phyloP scores from a whole-genome alignment of 768 basidiomycete genomes.

The Suillus lakei region DNA sequence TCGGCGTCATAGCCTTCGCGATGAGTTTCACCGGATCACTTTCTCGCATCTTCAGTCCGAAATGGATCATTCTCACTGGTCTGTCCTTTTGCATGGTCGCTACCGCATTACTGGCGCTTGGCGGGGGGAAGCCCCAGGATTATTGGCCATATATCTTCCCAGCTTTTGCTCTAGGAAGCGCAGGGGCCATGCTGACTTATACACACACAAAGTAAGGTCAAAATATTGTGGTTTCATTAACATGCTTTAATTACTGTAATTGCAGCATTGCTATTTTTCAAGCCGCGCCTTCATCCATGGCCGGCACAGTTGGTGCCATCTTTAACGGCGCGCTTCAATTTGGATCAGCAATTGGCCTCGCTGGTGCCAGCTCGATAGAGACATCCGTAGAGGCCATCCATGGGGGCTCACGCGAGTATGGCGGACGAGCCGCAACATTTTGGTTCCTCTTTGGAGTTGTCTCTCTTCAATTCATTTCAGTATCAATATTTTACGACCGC shows the following conservation, averaged over 20 bases:
- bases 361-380: slow-evolving; percentile 53
- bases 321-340: slow-evolving; percentile 59
- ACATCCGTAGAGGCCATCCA: slow-evolving; percentile 43
- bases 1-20: slow-evolving; percentile 44
- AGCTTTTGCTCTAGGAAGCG: slow-evolving; percentile 51
- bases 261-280: slow-evolving; percentile 55
- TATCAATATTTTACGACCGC: slow-evolving; percentile 41
- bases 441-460: slow-evolving; percentile 49
- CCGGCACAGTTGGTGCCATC: slow-evolving; percentile 59
- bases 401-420: slow-evolving; percentile 37
- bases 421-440: slow-evolving; percentile 49
- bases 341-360: slow-evolving; percentile 55
- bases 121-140: slow-evolving; percentile 40
- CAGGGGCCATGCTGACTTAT: slow-evolving; percentile 50
- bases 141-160: slow-evolving; percentile 58
- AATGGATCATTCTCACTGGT: slow-evolving; percentile 52
- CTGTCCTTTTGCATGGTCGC: slow-evolving; percentile 41
- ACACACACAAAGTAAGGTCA: slow-evolving; percentile 51
- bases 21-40: slow-evolving; percentile 45
- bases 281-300: slow-evolving; percentile 50
- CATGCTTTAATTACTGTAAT: slow-evolving; percentile 1
- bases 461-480: slow-evolving; percentile 33
- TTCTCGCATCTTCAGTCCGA: slow-evolving; percentile 41
- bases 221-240: neutral
- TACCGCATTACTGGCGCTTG: slow-evolving; percentile 47